These are phyloP conservation scores for Coffea eugenioides DNA, from an alignment of 257 asterid species.

Conservation along the genomic window DNA sequence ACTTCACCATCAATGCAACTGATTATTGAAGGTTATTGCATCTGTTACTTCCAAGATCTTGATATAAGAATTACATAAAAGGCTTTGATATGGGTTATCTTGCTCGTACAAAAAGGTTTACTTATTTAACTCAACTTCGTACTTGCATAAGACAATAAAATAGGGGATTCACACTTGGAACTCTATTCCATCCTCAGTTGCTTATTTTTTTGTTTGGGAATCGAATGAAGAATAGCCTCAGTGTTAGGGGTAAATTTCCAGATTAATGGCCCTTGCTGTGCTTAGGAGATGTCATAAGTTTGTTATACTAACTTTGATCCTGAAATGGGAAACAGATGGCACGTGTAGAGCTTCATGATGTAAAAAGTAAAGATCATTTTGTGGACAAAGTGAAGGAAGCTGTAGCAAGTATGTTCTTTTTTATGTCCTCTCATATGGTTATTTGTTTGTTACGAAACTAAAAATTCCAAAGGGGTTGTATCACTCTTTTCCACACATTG, in stretches of 20 bases:
- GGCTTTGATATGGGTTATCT: neutral
- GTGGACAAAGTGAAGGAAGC: slow-evolving; percentile 71
- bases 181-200: neutral
- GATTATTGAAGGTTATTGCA: neutral
- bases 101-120: neutral
- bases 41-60: neutral
- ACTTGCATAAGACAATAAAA: neutral
- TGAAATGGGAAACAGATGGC: slow-evolving; percentile 57
- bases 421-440: neutral
- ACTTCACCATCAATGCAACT: neutral
- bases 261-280: neutral
- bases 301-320: neutral
- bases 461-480: neutral
- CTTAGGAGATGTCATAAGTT: too few species aligned
- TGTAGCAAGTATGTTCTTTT: slow-evolving; percentile 51
- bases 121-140: neutral
- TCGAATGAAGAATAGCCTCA: neutral
- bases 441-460: neutral
- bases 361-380: slow-evolving; percentile 54
- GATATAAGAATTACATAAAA: too few species aligned
- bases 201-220: neutral
- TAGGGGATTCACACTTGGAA: neutral
- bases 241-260: neutral
- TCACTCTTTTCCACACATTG: neutral
- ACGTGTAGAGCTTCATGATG: slow-evolving; percentile 62